Base-by-base conservation (phyloP, 352 stramenopile genomes). In the Aphanomyces invadans region DNA sequence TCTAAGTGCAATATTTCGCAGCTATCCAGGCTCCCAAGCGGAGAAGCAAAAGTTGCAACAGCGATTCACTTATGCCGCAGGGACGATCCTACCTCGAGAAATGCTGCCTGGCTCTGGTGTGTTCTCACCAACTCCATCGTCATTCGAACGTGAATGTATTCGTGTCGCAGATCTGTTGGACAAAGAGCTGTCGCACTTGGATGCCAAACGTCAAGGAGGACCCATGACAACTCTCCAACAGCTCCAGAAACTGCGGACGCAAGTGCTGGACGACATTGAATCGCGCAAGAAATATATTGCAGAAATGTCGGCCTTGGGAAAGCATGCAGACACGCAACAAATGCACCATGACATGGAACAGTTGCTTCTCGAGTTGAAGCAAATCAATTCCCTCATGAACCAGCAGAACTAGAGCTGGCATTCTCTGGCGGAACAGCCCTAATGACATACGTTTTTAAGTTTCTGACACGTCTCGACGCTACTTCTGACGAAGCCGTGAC, bases 1-100 rank as follows among this genome's bases (percentile, higher is more conserved):
- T 0, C 21, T 49, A 21, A 36, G 46, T 19, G 19, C 28, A 56
- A n/a, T 51, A 28, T 46, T 71, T 23, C 48, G 31, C 49, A 28
- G 9, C 29, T 3, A 29, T 51, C 45, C 49, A 81, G 71, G 26
- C 71, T 80, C 80, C 1, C 89, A 89, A 31, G 76, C 88, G 33
- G 81, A 92, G 48, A 92, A 92, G 61, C 81, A 92, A 56, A 92
- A 89, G 63, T 74, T 92, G 12, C 83, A 92, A 63, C 81, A 92
- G 49, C 64, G 79, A 4, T 90, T 92, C 44, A 83, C 81, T 25
- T 92, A 87, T 70, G 77, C 77, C 0, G 71, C 70, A 2, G 83
- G 83, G 4, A 81, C 63, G 0, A 92, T 92, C 62, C 67, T 92
- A n/a, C 83, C 83, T 4, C 71, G 73, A 0, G 77, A 90, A 32